Evolutionary conservation across 179 eudicot species (phyloP), one percentile per base, ranked within the genome.

Genomic region (Carnegiea gigantea): DNA sequence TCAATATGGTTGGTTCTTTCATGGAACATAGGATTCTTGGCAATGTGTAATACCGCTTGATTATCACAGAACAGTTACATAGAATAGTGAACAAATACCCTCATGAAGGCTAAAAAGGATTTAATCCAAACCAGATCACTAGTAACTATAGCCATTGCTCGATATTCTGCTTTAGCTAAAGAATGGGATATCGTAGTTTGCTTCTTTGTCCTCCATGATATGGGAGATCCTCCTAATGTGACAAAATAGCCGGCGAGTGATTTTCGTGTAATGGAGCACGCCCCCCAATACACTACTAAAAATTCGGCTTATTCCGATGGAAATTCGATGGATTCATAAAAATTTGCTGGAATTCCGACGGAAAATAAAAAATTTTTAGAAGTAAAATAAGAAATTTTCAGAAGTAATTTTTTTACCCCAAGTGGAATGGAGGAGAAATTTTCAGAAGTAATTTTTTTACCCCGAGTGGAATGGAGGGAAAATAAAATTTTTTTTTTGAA

Each of bases 121-220:
- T 14, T n/a, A 0, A 76, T 0, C 67, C 78, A 76, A n/a, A 28
- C 15, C 2, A 71, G 8, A 11, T 71, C 75, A 11, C 21, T 10
- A 71, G 75, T 71, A 9, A 18, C 48, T 5, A 1, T 26, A 12
- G 64, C 40, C 65, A 76, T 76, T 21, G 78, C 78, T 24, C 78
- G 5, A 48, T 51, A 76, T 17, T 76, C 78, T 0, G 78, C 78
- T 26, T 76, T 67, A 5, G 62, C 64, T 0, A 44, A 49, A 7
- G 78, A 71, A 3, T 18, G 38, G 5, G 75, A 71, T 13, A 71
- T 20, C 1, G 75, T 71, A 13, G 5, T 8, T 43, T 76, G 78
- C 43, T 76, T 77, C 21, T 77, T 76, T 23, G 62, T 24, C 20
- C 40, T 77, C 70, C 70, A 77, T 0, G 70, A 57, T 28, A 77